phyloP scores from a whole-genome alignment of 352 stramenopile genomes.

The Pythium aphanidermatum region DNA sequence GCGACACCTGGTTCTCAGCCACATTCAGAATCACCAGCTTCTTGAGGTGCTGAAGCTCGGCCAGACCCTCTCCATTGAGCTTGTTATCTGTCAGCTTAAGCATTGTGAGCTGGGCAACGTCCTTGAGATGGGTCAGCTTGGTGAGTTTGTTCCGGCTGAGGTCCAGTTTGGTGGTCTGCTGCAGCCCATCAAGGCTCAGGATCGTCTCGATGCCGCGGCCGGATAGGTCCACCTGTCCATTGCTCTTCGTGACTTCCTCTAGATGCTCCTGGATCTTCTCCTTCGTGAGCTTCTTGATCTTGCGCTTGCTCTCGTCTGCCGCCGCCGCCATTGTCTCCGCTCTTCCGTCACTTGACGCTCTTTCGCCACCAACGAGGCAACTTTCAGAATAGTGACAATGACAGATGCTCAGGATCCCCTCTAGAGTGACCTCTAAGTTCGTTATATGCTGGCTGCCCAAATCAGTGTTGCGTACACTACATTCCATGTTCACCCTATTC shows the following conservation, averaged over 20 bases:
- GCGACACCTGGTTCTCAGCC: conserved; percentile 66
- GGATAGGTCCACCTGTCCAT: conserved; percentile 58
- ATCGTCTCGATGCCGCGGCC: conserved; percentile 75
- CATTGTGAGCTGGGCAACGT: conserved; percentile 57
- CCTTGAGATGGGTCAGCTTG: conserved; percentile 68
- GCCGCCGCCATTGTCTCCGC: conserved; percentile 8
- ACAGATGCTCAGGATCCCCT: not conserved
- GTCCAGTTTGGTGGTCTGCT: conserved; percentile 63
- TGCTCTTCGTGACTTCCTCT: conserved; percentile 35
- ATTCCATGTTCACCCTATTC: too few relatives aligned
- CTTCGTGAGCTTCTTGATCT: conserved; percentile 86
- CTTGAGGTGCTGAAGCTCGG: conserved; percentile 65
- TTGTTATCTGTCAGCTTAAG: conserved; percentile 79
- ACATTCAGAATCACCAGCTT: conserved; percentile 79
- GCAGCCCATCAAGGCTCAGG: conserved; percentile 59
- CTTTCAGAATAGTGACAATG: conserved; percentile 1
- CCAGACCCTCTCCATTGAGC: conserved; percentile 56
- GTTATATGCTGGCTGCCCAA: not conserved
- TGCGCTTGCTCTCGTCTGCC: conserved; percentile 34
- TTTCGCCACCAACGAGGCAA: conserved; percentile 16
- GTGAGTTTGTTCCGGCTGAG: conserved; percentile 84
- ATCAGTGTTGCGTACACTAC: not conserved
- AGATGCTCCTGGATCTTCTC: conserved; percentile 63
- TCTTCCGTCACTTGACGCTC: not conserved
- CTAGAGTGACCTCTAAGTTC: conserved; percentile 6